Percentiles rank a stretch among this genome's conserved stretches.
phyloP scores from a whole-genome alignment of 257 asterid species.

The Plantago ovata region DNA sequence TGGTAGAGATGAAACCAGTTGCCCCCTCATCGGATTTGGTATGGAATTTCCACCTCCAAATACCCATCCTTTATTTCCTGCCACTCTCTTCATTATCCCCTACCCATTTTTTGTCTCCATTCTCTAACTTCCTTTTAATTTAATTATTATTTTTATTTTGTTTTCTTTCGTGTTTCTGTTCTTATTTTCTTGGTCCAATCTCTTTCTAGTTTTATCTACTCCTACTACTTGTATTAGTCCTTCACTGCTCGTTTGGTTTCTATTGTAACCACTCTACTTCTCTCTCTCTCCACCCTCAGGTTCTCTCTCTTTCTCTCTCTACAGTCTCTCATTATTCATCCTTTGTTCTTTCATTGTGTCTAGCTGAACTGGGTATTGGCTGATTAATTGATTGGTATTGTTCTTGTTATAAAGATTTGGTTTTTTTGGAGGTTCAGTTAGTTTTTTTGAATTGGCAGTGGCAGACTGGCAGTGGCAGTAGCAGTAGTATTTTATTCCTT shows the following conservation, averaged over 20 bases:
- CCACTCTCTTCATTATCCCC: slow-evolving; percentile 35
- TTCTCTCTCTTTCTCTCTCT: slow-evolving; percentile 21
- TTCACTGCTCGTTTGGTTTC: slow-evolving; percentile 32
- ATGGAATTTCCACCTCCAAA: slow-evolving; percentile 60
- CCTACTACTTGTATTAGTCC: slow-evolving; percentile 26
- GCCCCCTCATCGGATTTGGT: slow-evolving; percentile 56
- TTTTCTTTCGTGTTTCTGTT: slow-evolving; percentile 12
- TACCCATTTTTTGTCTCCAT: slow-evolving; percentile 23
- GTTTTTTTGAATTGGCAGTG: slow-evolving; percentile 1
- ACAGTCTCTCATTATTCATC: background rate
- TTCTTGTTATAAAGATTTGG: slow-evolving; percentile 11
- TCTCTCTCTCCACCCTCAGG: slow-evolving; percentile 43
- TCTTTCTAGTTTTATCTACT: slow-evolving; percentile 42
- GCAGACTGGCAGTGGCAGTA: slow-evolving; percentile 2
- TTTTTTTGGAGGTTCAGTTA: slow-evolving; percentile 20
- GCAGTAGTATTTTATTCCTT: background rate
- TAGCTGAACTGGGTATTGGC: slow-evolving; percentile 10
- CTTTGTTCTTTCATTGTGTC: background rate
- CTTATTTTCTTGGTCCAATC: slow-evolving; percentile 34
- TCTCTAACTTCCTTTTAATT: too few relatives aligned
- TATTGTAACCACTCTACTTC: slow-evolving; percentile 34
- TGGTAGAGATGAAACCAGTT: slow-evolving; percentile 51
- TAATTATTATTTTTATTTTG: background rate
- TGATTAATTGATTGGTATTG: background rate
- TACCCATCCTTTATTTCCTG: slow-evolving; percentile 51